phyloP scores from a whole-genome alignment of 2,329 filamentous ascomycete genomes.

The Colletotrichum simmondsii region DNA sequence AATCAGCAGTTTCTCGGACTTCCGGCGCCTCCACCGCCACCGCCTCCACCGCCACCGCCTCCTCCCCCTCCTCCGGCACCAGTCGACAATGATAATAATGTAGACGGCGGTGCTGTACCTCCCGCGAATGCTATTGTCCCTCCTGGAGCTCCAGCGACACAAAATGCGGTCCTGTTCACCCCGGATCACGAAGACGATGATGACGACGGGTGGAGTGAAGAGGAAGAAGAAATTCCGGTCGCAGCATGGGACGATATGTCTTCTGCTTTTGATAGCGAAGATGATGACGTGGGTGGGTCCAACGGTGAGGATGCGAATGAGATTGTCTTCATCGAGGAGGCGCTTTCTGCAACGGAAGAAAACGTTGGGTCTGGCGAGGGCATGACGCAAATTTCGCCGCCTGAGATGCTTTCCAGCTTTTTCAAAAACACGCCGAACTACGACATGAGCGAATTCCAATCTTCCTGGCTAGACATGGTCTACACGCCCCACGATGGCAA shows the following conservation, averaged over 20 bases:
- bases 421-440: background rate
- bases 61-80: background rate
- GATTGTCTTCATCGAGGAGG: conserved; percentile 12
- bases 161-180: background rate
- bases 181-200: conserved; percentile 32
- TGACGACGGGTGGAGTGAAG: conserved; percentile 30
- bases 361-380: background rate
- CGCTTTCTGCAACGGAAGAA: background rate
- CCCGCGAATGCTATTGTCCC: background rate
- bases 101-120: background rate
- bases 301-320: conserved; percentile 8
- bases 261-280: conserved; percentile 32
- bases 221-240: conserved; percentile 34
- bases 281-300: conserved; percentile 22
- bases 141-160: background rate
- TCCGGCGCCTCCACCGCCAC: conserved; percentile 5
- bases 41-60: background rate
- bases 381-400: conserved; percentile 6
- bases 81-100: conserved; percentile 16
- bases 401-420: conserved; percentile 5
- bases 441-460: conserved; percentile 2
- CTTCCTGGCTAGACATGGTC: conserved; percentile 43
- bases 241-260: conserved; percentile 25
- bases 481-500: conserved; percentile 48
- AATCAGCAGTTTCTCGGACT: conserved; percentile 11